Conservation (phyloP, 179 eudicot species). For the Corrigiola litoralis region DNA sequence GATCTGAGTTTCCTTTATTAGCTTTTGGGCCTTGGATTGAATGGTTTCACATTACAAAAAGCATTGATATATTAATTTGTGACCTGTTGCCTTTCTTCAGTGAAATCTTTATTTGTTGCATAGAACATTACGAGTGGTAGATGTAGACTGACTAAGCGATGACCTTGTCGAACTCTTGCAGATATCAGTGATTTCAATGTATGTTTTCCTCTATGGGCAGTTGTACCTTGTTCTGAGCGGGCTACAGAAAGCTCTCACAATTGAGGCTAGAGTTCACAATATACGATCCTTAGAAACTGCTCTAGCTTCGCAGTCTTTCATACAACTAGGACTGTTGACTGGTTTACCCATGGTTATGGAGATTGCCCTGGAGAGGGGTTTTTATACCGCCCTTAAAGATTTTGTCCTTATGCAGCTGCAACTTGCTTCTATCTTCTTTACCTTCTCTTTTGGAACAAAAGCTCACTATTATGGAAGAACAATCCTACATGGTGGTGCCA, state of each 20-base stretch:
- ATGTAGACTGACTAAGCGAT: neutral
- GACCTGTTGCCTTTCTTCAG: neutral
- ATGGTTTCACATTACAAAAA: no score
- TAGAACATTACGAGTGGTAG: neutral
- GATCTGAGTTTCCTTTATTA: no score
- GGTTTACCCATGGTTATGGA: slow-evolving; percentile 97
- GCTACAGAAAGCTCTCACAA: slow-evolving; percentile 58
- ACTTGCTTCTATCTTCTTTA: slow-evolving; percentile 93
- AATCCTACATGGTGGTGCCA: slow-evolving; percentile 95
- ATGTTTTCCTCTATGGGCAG: slow-evolving; percentile 91
- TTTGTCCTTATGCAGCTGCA: slow-evolving; percentile 94
- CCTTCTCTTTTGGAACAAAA: slow-evolving; percentile 91
- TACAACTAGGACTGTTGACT: slow-evolving; percentile 90
- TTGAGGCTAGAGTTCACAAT: slow-evolving; percentile 68
- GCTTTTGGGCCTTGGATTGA: no score
- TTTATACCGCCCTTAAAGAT: slow-evolving; percentile 72
- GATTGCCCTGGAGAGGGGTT: slow-evolving; percentile 80
- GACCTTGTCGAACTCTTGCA: slow-evolving; percentile 36
- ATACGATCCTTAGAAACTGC: slow-evolving; percentile 82
- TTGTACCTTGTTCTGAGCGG: slow-evolving; percentile 95
- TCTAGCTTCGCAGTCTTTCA: slow-evolving; percentile 88
- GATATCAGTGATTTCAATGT: slow-evolving; percentile 79
- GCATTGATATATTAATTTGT: no score
- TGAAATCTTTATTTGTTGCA: neutral
- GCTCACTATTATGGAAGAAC: slow-evolving; percentile 90